These are phyloP conservation scores for Roridomyces roridus DNA, from an alignment of 768 basidiomycete genomes.

Conservation along the genomic window DNA sequence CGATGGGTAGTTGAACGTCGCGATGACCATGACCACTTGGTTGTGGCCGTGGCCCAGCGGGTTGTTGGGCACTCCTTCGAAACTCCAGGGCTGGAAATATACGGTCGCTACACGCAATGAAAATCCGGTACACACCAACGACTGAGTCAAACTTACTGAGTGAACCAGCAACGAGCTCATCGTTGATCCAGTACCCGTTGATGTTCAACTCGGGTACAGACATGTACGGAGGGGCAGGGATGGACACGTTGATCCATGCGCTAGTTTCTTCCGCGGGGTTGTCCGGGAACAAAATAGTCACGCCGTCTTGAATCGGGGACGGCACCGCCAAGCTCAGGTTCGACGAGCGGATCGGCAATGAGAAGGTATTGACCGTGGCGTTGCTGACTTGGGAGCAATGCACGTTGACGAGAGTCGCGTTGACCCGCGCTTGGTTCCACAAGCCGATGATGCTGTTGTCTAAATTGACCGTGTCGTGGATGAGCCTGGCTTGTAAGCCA, in stretches of 20 bases:
- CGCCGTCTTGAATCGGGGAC: neutral
- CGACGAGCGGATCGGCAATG: conserved; percentile 2
- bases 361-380: conserved; percentile 10
- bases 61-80: neutral
- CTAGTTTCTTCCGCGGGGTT: neutral
- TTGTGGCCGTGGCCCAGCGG: neutral
- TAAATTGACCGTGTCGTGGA: conserved; percentile 13
- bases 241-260: conserved; percentile 18
- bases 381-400: conserved; percentile 18
- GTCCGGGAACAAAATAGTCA: neutral
- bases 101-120: neutral
- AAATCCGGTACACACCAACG: neutral
- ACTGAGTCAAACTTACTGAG: conserved; percentile 1
- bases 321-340: conserved; percentile 9
- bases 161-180: neutral
- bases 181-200: neutral
- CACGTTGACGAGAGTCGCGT: conserved; percentile 9
- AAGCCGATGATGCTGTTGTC: neutral
- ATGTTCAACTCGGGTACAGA: conserved; percentile 10
- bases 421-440: neutral
- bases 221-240: conserved; percentile 11
- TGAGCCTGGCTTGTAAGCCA: conserved; percentile 16
- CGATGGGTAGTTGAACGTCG: neutral
- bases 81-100: conserved; percentile 8
- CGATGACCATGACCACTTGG: conserved; percentile 18